phyloP scores from a whole-genome alignment of 2,329 filamentous ascomycete species.

The Trichoderma sp. region DNA sequence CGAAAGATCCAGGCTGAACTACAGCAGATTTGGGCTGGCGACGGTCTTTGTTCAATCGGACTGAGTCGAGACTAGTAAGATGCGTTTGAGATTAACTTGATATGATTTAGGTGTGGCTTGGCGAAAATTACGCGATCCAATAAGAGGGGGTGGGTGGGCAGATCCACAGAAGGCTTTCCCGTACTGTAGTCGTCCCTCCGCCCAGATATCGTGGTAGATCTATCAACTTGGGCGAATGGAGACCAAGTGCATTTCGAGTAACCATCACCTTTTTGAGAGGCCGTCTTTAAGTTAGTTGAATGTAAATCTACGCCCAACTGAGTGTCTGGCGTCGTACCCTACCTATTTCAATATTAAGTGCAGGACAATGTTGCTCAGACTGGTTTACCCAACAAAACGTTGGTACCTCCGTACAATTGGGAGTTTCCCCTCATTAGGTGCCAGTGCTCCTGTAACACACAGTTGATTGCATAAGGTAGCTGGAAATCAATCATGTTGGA shows the following conservation, averaged over 20 bases:
- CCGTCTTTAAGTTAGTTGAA: neutral
- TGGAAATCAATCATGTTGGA: neutral
- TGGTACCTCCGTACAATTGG: neutral
- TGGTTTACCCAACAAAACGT: neutral
- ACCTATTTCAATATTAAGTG: neutral
- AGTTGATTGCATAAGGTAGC: neutral
- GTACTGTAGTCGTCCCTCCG: too few species aligned
- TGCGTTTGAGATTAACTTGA: conserved; percentile 29
- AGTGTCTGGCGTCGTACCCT: neutral
- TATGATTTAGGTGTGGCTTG: neutral
- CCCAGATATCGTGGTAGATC: neutral
- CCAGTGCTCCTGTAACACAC: neutral
- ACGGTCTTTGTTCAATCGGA: neutral
- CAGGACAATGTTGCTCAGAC: neutral
- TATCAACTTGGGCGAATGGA: neutral
- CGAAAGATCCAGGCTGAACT: neutral
- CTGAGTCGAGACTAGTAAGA: neutral
- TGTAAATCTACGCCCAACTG: neutral
- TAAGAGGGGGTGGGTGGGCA: neutral
- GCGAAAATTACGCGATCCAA: neutral
- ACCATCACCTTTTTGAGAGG: neutral
- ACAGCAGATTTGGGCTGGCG: neutral
- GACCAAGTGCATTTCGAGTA: neutral
- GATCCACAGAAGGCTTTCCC: neutral
- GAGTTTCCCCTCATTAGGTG: neutral